These are phyloP conservation scores for Vigna unguiculata DNA, from an alignment of 306 rosid species.

Conservation along the genomic window DNA sequence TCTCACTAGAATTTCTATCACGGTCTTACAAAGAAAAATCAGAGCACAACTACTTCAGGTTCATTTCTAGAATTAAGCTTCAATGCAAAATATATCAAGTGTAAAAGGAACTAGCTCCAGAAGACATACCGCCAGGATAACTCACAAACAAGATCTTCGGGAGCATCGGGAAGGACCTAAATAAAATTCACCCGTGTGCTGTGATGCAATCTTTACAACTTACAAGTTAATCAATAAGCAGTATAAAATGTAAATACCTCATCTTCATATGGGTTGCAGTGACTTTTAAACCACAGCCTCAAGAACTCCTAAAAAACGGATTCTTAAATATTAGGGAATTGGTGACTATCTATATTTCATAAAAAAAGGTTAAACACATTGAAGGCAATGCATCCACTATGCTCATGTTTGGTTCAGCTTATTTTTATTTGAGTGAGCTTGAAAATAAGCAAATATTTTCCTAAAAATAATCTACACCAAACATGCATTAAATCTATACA, in stretches of 20 bases:
- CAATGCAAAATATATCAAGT: constrained; percentile 18
- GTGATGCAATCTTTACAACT: constrained; percentile 35
- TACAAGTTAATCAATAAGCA: constrained; percentile 19
- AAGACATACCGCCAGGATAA: constrained; percentile 90
- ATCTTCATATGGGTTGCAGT: constrained; percentile 94
- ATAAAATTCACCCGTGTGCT: constrained; percentile 45
- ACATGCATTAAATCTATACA: not conserved
- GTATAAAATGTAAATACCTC: constrained; percentile 59
- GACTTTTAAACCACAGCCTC: constrained; percentile 96
- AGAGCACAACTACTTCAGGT: constrained; percentile 5
- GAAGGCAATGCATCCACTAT: constrained; percentile 28
- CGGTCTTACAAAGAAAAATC: constrained; percentile 28
- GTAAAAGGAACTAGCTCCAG: constrained; percentile 2
- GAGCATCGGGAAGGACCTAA: constrained; percentile 97
- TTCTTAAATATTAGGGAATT: constrained; percentile 35
- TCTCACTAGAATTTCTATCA: not conserved
- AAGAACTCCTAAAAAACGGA: constrained; percentile 76
- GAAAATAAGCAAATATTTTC: not conserved
- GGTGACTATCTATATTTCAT: constrained; percentile 28
- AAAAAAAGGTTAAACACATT: not conserved
- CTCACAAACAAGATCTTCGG: constrained; percentile 90
- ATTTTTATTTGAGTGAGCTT: not conserved
- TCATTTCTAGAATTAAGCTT: constrained; percentile 1
- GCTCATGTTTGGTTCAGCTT: not conserved
- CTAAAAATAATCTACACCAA: not conserved